Evolutionary conservation across 257 asterid species (phyloP).

Genomic region (Solanum ossicruentum): DNA sequence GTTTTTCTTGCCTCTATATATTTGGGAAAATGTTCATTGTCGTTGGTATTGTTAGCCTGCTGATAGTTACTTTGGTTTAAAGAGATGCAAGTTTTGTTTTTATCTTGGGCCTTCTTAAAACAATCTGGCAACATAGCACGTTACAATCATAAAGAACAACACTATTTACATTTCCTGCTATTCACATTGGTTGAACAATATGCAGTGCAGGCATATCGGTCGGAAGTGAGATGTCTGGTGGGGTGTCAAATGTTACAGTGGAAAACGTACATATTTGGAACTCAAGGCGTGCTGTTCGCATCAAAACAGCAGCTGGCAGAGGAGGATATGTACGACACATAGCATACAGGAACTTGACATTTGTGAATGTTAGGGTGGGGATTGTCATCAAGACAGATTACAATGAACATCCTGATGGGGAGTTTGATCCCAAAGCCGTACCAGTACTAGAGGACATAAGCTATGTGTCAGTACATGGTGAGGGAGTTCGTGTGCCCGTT

Average conservation of each 20-base stretch:
- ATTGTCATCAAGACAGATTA: conserved; percentile 88
- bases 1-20: not conserved
- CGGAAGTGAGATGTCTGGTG: conserved; percentile 99
- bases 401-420: conserved; percentile 82
- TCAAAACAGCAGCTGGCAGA: conserved; percentile 90
- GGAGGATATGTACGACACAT: conserved; percentile 80
- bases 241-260: conserved; percentile 73
- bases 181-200: not conserved
- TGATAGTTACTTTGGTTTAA: not conserved
- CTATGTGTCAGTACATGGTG: conserved; percentile 60
- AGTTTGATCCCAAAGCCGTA: conserved; percentile 62
- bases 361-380: conserved; percentile 73
- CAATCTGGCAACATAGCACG: not conserved
- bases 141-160: not conserved
- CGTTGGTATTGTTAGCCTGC: not conserved
- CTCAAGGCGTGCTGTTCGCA: conserved; percentile 86
- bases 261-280: conserved; percentile 71
- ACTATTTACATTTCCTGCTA: not conserved
- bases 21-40: not conserved
- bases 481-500: conserved; percentile 90
- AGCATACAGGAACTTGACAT: conserved; percentile 57
- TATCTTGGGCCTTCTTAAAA: not conserved
- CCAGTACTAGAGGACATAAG: conserved; percentile 69
- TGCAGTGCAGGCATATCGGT: conserved; percentile 88
- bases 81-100: not conserved